Evolutionary conservation across 495 filamentous ascomycete species (phyloP).

Genomic region (Margaritispora aquatica): DNA sequence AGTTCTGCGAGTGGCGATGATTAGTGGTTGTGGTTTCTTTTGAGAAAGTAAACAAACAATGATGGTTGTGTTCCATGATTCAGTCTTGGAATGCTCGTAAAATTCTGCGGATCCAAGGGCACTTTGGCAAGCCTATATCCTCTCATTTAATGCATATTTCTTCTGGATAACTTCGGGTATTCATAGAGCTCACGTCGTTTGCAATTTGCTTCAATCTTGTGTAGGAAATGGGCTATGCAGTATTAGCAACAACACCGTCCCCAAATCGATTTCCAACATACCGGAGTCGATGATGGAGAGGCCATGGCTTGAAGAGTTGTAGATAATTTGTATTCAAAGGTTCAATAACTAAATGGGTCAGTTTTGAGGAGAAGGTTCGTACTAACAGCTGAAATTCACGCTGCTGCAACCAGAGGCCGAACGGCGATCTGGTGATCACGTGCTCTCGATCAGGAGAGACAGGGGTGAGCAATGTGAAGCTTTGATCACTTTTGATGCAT

Average conservation of each 20-base stretch:
- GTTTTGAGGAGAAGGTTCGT: background rate
- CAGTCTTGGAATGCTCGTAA: conserved; percentile 79
- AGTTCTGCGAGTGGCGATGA: conserved; percentile 50
- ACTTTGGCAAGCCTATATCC: conserved; percentile 69
- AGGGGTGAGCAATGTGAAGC: too few relatives aligned
- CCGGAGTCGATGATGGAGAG: conserved; percentile 17
- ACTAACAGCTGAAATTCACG: background rate
- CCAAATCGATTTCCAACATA: conserved; percentile 1
- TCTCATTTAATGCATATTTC: conserved; percentile 11
- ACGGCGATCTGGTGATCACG: background rate
- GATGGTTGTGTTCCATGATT: conserved; percentile 82
- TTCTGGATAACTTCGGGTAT: too few relatives aligned
- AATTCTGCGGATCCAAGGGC: conserved; percentile 61
- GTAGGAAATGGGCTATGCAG: conserved; percentile 63
- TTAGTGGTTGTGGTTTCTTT: conserved; percentile 1
- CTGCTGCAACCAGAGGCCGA: background rate
- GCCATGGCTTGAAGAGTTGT: conserved; percentile 14
- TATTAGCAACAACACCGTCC: conserved; percentile 7
- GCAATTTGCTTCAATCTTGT: conserved; percentile 78
- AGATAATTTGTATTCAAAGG: background rate
- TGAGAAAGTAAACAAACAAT: conserved; percentile 56
- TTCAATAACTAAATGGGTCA: background rate
- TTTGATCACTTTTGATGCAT: too few relatives aligned
- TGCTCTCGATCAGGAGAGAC: background rate
- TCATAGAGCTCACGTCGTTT: conserved; percentile 53